Base-by-base conservation (phyloP, 345 rosid species). In the Conringia planisiliqua region DNA sequence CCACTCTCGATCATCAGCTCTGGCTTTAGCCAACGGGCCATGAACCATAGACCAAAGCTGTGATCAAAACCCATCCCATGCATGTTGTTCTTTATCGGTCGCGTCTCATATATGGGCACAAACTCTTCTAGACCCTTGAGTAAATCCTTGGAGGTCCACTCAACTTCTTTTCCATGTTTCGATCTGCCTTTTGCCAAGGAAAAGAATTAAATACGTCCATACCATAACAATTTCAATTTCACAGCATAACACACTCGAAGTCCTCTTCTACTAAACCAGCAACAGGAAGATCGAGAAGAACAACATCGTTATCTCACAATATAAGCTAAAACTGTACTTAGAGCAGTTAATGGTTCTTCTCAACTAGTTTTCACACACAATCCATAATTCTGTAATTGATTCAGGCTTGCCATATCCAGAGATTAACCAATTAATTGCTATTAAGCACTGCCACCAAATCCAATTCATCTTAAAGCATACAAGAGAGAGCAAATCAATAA, bases 41-140 rank as follows among this genome's bases (percentile, higher is more conserved):
- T 90, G 85, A 92, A 96, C 99, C 99, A 96, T 68, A 96, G 86
- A 39, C 99, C 99, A 82, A 90, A 96, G 86, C 98, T 96, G 73
- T 96, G 99, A 77, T 96, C 99, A 76, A 96, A 96, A 68, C 99
- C 98, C 99, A 96, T 96, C 36, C 98, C 99, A 66, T 88, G 79
- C 92, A 92, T 81, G 82, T 92, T 96, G 80, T 96, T 92, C 78
- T 92, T 88, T 3, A 96, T 92, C 2, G 98, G 99, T 1, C 99
- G 84, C 14, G 87, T 84, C 79, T 96, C 99, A 72, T 96, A 96
- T 71, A 90, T 87, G 2, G 92, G 93, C 30, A 96, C 89, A 82
- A 96, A 96, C 83, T 92, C 98, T 83, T 89, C 98, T 72, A 92
- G 76, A 61, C 82, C 96, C 80, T 90, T 92, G 78, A 86, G 78